Evolutionary conservation across 192 early-diverging fungal genomes (phyloP), one percentile per base, ranked within the genome.

Genomic region (Globomyces pollinis-pini): DNA sequence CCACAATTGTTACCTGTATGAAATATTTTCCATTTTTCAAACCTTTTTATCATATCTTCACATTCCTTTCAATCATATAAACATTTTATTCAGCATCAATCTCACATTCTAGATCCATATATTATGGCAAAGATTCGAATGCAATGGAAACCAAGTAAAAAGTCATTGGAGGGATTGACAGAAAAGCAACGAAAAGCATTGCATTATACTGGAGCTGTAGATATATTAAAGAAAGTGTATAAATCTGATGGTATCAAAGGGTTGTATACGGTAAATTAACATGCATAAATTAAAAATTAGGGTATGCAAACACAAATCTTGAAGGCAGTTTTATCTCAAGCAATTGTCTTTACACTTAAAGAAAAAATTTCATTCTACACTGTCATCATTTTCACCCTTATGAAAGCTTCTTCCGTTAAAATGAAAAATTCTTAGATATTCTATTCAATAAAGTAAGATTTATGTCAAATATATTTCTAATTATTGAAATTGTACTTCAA

Each of bases 81-180:
- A 16, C 39, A 9, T 0, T 7, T 23, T 43, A 59, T 58, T 64
- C 5, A 90, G 87, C 16, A 67, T 88, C n/a, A n/a, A n/a, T n/a
- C n/a, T n/a, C n/a, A n/a, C n/a, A n/a, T n/a, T 12, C 64, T 84
- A 15, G 91, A 98, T 61, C 94, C 96, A 21, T 99, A 96, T 64
- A 99, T 99, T 68, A 96, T 99, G 96, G 96, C 96, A 39, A 99
- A 99, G 63, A 91, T 97, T 20, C 75, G 92, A 45, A 80, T 99
- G 59, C 96, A 99, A 45, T 80, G 74, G 74, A 64, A 67, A 33
- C 67, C 70, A 26, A 72, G 74, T 30, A 72, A 72, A 64, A 65
- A 80, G 23, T 76, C 77, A 7, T 21, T 43, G 26, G 66, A 63
- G 41, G 41, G 55, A 24, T 41, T 74, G 47, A 74, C 76, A 63